Evolutionary conservation across 2,329 filamentous ascomycete genomes (phyloP).

Genomic region (Ceratocystis destructans): DNA sequence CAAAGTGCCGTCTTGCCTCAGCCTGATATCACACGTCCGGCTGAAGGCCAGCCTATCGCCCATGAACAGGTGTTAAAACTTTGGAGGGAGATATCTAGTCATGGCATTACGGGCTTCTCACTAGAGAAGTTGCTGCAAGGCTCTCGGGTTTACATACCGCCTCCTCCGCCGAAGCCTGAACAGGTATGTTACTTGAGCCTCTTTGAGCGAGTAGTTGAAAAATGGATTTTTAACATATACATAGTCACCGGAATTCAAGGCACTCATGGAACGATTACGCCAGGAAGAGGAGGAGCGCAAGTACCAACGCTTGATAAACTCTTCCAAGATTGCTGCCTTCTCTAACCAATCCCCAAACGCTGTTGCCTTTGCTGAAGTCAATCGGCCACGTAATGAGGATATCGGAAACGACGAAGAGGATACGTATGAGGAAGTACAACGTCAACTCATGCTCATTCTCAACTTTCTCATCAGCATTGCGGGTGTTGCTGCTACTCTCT

Average conservation of each 20-base stretch:
- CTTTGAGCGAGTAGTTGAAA: not conserved
- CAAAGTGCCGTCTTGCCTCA: not conserved
- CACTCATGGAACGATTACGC: slow-evolving; percentile 73
- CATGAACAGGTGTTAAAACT: slow-evolving; percentile 55
- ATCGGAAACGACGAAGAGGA: slow-evolving; percentile 39
- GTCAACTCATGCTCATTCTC: slow-evolving; percentile 71
- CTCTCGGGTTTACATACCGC: slow-evolving; percentile 59
- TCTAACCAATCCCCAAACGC: slow-evolving; percentile 42
- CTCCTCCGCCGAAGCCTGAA: slow-evolving; percentile 64
- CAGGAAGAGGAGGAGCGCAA: slow-evolving; percentile 66
- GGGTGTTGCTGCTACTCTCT: slow-evolving; percentile 62
- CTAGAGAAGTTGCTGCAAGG: slow-evolving; percentile 61
- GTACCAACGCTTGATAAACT: slow-evolving; percentile 69
- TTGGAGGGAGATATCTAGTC: slow-evolving; percentile 37
- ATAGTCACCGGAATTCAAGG: slow-evolving; percentile 69
- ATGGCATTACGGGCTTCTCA: slow-evolving; percentile 29
- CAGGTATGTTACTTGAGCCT: slow-evolving; percentile 41
- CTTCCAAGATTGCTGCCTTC: slow-evolving; percentile 44
- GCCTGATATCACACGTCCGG: slow-evolving; percentile 22
- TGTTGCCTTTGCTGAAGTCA: slow-evolving; percentile 44
- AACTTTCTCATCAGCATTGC: slow-evolving; percentile 82
- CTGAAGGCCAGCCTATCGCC: slow-evolving; percentile 53
- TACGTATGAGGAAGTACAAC: slow-evolving; percentile 60
- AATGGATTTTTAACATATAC: slow-evolving; percentile 15
- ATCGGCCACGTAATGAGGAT: slow-evolving; percentile 35